Evolutionary conservation across 768 basidiomycete species (phyloP), one percentile per base, ranked within the genome.

Genomic region (Pluteus cervinus): DNA sequence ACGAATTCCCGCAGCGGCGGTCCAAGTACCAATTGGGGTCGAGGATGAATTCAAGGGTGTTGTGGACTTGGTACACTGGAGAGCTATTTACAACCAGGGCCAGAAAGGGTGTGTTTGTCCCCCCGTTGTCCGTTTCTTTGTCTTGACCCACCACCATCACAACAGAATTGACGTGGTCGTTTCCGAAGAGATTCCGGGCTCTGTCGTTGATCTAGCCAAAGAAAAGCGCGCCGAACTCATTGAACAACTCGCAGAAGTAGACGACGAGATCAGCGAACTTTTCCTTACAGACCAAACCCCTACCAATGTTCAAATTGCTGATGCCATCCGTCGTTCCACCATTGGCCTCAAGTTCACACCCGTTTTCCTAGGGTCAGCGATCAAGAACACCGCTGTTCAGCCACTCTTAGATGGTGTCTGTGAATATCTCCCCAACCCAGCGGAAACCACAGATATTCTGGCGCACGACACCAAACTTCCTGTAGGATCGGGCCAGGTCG

Each of bases 311-410:
- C 86, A 93, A 57, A 77, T 99, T 26, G 79, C 79, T 4, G 71
- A 69, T 20, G 94, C 93, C 12, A 83, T 99, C 48, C 81, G 92
- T 14, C 87, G 96, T 24, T 75, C 90, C 3, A 98, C 96, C 1
- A 74, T 90, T 50, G 63, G 71, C 8, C 79, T 91, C 52, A 90
- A 86, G 46, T 98, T 99, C 64, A 86, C 90, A 0, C 96, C 96
- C 1, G 96, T 99, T 37, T 96, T 97, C 65, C 68, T 97, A 42
- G 96, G 96, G 26, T 94, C 92, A 5, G 96, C 96, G 0, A 84
- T 98, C 53, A 97, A 96, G 69, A 99, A 99, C 60, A 93, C 91
- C 6, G 90, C 79, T 25, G 85, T 99, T 5, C 96, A 99, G 54
- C 81, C 90, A 12, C 71, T 98, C 39, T 71, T 99, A 14, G 93